phyloP scores from a whole-genome alignment of 192 early-diverging fungal genomes.

The Endogone sp. region DNA sequence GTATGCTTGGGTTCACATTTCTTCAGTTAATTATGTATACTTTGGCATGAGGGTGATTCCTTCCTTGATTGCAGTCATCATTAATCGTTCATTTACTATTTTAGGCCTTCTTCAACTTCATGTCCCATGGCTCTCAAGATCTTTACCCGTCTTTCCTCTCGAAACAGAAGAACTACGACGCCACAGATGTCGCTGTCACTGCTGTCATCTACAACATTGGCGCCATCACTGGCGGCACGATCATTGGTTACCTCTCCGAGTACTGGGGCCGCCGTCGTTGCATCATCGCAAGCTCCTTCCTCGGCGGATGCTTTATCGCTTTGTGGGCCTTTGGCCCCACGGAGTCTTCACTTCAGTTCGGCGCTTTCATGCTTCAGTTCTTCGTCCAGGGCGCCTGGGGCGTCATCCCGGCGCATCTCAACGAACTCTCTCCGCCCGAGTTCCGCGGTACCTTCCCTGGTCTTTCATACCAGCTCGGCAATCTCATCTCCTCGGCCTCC shows the following conservation, averaged over 20 bases:
- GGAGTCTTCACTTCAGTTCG: slow-evolving; percentile 20
- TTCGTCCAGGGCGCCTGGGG: slow-evolving; percentile 54
- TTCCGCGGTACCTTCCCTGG: slow-evolving; percentile 69
- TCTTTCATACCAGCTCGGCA: slow-evolving; percentile 73
- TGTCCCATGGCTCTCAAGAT: slow-evolving; percentile 68
- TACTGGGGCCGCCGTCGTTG: slow-evolving; percentile 59
- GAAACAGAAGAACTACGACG: slow-evolving; percentile 50
- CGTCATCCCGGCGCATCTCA: slow-evolving; percentile 65
- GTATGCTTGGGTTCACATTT: not conserved
- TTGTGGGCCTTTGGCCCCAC: slow-evolving; percentile 56
- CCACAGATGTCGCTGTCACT: slow-evolving; percentile 50
- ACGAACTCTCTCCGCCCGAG: slow-evolving; percentile 62
- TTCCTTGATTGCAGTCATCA: not conserved
- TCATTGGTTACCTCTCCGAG: slow-evolving; percentile 58
- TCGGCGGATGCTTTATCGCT: slow-evolving; percentile 61
- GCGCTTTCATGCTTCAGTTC: slow-evolving; percentile 51
- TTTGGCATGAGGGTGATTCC: not conserved
- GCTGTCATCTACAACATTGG: slow-evolving; percentile 59
- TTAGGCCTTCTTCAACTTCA: slow-evolving; percentile 57
- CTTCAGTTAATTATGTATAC: not conserved
- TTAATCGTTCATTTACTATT: not conserved
- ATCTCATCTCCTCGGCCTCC: slow-evolving; percentile 47
- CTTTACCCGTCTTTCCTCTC: slow-evolving; percentile 65
- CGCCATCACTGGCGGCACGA: slow-evolving; percentile 64
- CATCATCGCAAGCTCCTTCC: slow-evolving; percentile 45